A percentile compares a stretch with the other conserved stretches of the same genome.
These are phyloP conservation scores for Talaromyces piceae DNA, from an alignment of 2,329 filamentous ascomycete species.

Conservation along the genomic window DNA sequence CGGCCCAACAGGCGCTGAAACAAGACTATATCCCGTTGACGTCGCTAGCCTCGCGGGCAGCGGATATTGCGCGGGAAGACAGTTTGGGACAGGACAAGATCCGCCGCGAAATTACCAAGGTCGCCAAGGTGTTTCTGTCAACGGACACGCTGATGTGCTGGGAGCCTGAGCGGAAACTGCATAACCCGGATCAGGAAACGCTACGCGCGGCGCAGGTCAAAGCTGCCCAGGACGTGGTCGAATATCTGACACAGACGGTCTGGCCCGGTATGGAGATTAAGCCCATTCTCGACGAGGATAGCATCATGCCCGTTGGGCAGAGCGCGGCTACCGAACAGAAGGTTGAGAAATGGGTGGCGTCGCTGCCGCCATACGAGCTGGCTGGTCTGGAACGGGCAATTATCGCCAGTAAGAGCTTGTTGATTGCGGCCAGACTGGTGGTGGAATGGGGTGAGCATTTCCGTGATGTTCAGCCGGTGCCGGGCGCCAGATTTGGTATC, in stretches of 20 bases:
- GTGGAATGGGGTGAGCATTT: conserved; percentile 81
- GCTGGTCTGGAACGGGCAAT: conserved; percentile 78
- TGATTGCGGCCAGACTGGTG: conserved; percentile 68
- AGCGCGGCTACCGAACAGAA: conserved; percentile 66
- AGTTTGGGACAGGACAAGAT: conserved; percentile 43
- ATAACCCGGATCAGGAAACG: conserved; percentile 49
- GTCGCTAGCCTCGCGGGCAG: conserved; percentile 70
- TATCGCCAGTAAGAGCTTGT: conserved; percentile 77
- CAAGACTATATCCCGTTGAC: conserved; percentile 87
- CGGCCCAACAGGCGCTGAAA: conserved; percentile 74
- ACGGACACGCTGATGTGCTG: conserved; percentile 93
- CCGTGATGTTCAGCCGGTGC: conserved; percentile 40
- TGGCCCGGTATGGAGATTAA: conserved; percentile 77
- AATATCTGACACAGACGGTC: conserved; percentile 61
- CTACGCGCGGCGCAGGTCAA: conserved; percentile 67
- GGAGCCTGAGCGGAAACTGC: conserved; percentile 53
- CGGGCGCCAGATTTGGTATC: conserved; percentile 57
- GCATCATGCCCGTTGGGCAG: conserved; percentile 70
- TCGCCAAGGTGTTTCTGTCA: conserved; percentile 75
- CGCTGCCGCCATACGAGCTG: conserved; percentile 69
- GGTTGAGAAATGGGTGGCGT: conserved; percentile 67
- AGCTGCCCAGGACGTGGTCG: conserved; percentile 62
- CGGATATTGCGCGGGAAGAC: conserved; percentile 72
- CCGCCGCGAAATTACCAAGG: conserved; percentile 57
- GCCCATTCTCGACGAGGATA: conserved; percentile 71